Conservation (phyloP, 257 asterid species). For the Solanum raphanifolium region DNA sequence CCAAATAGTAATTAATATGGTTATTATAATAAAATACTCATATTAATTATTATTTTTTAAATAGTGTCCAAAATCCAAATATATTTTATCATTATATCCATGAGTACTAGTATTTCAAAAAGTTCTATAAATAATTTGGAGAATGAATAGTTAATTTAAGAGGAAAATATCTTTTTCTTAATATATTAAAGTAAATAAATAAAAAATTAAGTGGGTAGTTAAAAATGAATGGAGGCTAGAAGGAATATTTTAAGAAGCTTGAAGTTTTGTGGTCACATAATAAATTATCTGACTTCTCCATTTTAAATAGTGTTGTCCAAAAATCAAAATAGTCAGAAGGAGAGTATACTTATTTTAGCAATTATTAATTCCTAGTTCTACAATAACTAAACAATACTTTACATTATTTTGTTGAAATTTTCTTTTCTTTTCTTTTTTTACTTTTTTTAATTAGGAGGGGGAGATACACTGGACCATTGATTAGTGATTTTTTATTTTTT, state of each 20-base stretch:
- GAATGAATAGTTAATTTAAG: background rate
- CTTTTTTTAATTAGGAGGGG: too few species aligned
- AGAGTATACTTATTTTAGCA: background rate
- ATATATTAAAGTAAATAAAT: too few species aligned
- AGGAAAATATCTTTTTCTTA: too few species aligned
- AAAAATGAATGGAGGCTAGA: background rate
- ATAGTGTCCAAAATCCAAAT: too few species aligned
- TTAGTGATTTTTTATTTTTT: too few species aligned
- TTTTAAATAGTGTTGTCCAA: background rate
- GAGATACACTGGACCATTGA: too few species aligned
- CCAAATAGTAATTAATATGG: too few species aligned
- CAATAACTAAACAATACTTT: background rate
- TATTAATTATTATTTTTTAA: too few species aligned
- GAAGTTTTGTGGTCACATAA: background rate
- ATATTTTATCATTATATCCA: background rate
- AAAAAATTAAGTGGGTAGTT: too few species aligned
- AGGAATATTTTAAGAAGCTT: background rate
- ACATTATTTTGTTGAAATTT: background rate
- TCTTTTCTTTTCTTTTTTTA: too few species aligned
- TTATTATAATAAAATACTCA: too few species aligned
- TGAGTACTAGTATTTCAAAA: background rate
- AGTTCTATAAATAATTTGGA: background rate
- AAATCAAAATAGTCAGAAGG: background rate
- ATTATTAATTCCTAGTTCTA: background rate
- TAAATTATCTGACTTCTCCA: background rate